These are phyloP conservation scores for Jackrogersella multiformis DNA, from an alignment of 495 filamentous ascomycete genomes.

Conservation along the genomic window DNA sequence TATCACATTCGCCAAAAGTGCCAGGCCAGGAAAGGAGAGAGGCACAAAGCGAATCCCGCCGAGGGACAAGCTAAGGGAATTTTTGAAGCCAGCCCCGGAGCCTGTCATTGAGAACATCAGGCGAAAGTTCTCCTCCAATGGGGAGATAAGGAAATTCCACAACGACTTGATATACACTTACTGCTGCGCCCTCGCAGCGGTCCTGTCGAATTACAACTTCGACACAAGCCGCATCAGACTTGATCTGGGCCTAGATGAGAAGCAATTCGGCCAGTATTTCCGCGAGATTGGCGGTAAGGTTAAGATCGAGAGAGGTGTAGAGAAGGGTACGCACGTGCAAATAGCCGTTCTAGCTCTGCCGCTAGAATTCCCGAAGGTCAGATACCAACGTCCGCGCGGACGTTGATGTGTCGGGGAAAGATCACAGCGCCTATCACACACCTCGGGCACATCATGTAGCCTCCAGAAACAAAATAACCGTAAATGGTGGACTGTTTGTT, in stretches of 20 bases:
- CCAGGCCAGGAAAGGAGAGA: conserved; percentile 50
- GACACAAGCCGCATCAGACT: conserved; percentile 79
- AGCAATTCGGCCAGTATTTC: conserved; percentile 74
- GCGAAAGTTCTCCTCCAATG: conserved; percentile 72
- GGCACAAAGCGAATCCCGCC: conserved; percentile 54
- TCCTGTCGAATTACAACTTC: conserved; percentile 80
- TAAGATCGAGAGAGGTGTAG: conserved; percentile 57
- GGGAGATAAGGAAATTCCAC: conserved; percentile 68
- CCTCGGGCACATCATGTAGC: not conserved
- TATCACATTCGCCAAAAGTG: conserved; percentile 65
- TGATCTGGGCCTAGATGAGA: conserved; percentile 79
- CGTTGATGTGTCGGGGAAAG: conserved; percentile 13
- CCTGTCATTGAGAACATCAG: conserved; percentile 72
- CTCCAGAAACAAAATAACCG: too few species aligned
- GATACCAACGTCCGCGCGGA: conserved; percentile 38
- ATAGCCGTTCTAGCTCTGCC: conserved; percentile 79
- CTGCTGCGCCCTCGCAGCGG: conserved; percentile 71
- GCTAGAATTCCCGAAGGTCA: conserved; percentile 74
- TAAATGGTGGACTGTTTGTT: too few species aligned
- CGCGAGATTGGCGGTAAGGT: conserved; percentile 81
- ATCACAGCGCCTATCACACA: not conserved
- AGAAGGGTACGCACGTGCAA: conserved; percentile 61
- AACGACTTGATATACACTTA: conserved; percentile 72
- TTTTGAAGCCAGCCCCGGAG: conserved; percentile 63
- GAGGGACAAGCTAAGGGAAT: conserved; percentile 59